Base-by-base conservation (phyloP, 176 grass and related monocot species). In the Oryza glaberrima region DNA sequence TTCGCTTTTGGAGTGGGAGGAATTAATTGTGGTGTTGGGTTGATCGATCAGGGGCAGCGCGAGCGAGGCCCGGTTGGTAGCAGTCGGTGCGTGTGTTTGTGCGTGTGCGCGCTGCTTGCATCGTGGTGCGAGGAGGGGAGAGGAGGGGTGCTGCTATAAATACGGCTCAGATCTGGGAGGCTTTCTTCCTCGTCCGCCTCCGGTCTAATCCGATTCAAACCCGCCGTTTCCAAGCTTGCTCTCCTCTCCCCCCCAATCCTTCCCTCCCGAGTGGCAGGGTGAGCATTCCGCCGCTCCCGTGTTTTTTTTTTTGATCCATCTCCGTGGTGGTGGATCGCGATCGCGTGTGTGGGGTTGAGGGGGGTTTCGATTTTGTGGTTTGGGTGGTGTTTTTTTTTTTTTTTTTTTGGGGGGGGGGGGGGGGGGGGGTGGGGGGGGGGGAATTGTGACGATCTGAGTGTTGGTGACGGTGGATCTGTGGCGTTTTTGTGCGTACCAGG, bases 131-230 rank as follows among this genome's bases (percentile, higher is more conserved):
- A 47, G 40, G 10, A 4, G 63, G 6, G 67, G 67, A 38, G 35
- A 36, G 35, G 35, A 36, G 35, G 36, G 36, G 28, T 28, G 28
- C 28, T 28, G 38, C 81, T 84, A 91, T 88, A 91, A 87, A 81
- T 91, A 84, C 4, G 51, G 23, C 51, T 71, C 85, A 84, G 89
- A 91, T 88, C 89, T 91, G 77, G 60, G 76, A 54, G 65, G 74
- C 58, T 82, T 82, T 65, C 71, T 63, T 86, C 88, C 35, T 90
- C 88, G 79, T 83, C 84, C 36, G 46, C 56, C 67, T 11, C 54
- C 73, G 61, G 85, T 76, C 85, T 84, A 71, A 77, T 88, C 77
- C 76, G 71, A 91, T 87, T 91, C 89, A 90, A 90, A 90, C 84
- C 60, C 74, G 63, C 26, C 58, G 82, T 85, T 75, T 83, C 83